Base-by-base conservation (phyloP, 2,329 filamentous ascomycete genomes). In the Penicillium sp. region DNA sequence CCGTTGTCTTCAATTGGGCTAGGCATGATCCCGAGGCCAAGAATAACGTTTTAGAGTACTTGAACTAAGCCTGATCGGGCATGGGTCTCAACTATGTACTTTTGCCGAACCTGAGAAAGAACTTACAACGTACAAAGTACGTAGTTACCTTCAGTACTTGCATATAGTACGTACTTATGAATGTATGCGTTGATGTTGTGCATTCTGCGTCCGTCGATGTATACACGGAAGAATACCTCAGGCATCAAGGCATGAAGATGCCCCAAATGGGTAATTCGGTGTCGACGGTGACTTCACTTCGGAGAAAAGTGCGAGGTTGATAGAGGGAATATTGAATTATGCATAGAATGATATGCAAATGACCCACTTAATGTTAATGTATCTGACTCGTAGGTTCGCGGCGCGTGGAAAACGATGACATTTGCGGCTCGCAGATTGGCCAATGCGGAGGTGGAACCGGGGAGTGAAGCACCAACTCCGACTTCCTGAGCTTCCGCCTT, bases 381-480 rank as follows among this genome's bases (percentile, higher is more conserved):
- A 16, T 29, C 16, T 47, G 26, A 47, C 25, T 47, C 26, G 44
- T 19, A 27, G 44, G 2, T 29, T 19, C 19, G 25, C 10, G 25
- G 39, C 42, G 42, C 8, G 29, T 42, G 19, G 16, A 23, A 9
- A 37, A 16, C 48, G 57, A 62, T 62, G 57, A 56, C 61, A 63
- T 54, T 61, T 59, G 50, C 60, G 31, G 59, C 53, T 14, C 44
- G 16, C 9, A 46, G 58, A 62, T 62, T 62, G 60, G 60, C 21
- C 37, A 43, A 26, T 9, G 29, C 19, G 19, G 31, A 9, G 46
- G 61, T 60, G 59, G 59, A 50, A 31, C 60, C 59, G 63, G 62
- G 60, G 62, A 65, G 62, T 14, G 48, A 19, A 11, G n/a, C 43
- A 14, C 48, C 51, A 61, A 62, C 61, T 64, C 62, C 62, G 62